Evolutionary conservation across 1,139 yeast genomes (phyloP), one percentile per base, ranked within the genome.

Genomic region (Kurtzmaniella quercitrusa): DNA sequence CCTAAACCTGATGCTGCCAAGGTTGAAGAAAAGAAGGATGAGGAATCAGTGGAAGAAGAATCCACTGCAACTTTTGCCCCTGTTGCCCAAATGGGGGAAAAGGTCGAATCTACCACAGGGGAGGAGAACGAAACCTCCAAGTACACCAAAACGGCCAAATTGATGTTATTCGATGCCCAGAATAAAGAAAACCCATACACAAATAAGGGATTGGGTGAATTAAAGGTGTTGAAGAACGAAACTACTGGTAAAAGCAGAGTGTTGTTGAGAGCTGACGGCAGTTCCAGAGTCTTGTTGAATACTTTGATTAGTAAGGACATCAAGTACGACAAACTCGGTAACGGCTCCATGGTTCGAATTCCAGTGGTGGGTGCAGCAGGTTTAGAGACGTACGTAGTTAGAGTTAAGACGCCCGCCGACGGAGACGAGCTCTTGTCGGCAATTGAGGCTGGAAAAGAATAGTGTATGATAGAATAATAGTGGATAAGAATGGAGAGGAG

Each of bases 261-360:
- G 12, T 66, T 93, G 38, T 75, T 93, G 21, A 81, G 98, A 56
- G 88, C 96, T 0, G 98, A 91, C 47, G 96, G 96, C 34, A 81
- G 91, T 37, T 85, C 86, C 40, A 75, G 94, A 52, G 82, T 90
- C n/a, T 62, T 93, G 38, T 68, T 93, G 48, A 93, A 93, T 60
- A 69, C 82, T 17, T 61, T 69, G 17, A 65, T 86, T 9, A 66
- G 73, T 45, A 70, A 75, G 56, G 73, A 73, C 48, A 63, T 86
- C 55, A 70, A 70, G 37, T 81, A 84, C 60, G 66, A 78, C 47
- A 65, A 76, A 3, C 64, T 79, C 39, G 88, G 87, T 8, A 82
- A 80, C 52, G 81, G 81, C 14, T 67, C 71, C 15, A 65, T 75
- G 57, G 81, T 85, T 21, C 73, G 82, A 52, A 67, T 85, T 29